Evolutionary conservation across 495 filamentous ascomycete genomes (phyloP), one percentile per base, ranked within the genome.

Genomic region (Penicillium cinerascens): DNA sequence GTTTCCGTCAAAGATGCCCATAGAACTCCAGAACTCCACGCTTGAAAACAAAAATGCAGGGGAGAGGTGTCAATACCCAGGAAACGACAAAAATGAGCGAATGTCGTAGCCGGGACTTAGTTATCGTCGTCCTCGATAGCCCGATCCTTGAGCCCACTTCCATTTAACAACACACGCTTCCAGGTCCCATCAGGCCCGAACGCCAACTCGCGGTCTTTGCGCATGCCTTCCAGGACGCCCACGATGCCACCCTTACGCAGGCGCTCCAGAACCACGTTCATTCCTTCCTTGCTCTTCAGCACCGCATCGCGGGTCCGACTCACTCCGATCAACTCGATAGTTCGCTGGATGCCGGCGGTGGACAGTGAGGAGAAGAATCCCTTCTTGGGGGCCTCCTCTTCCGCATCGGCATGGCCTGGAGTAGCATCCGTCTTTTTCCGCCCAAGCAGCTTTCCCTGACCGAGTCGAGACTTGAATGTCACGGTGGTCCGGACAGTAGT

Each of bases 201-300:
- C 8, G 65, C 58, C 15, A 64, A 68, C 51, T 84, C 82, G 16
- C 82, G 72, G 62, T 93, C 89, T 59, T 78, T 72, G 49, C 87
- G 78, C 84, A 92, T 88, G 23, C 88, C 88, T 66, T 96, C 92
- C 38, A 93, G 70, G 16, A 97, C 87, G 17, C 82, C 89, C 22
- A 92, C 87, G 36, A 97, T 82, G 10, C 95, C 88, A 11, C 91
- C 89, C 47, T 78, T 75, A 48, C 93, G 82, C 55, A 97, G 65
- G 33, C 93, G 80, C 68, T 95, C 89, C 21, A 99, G 77, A 15
- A 99, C 92, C 39, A 97, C 83, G 49, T 86, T 88, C 93, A 99
- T 97, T 16, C 95, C 93, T 64, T 97, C 85, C 59, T 91, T 89
- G 65, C 88, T 92, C 64, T 92, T 95, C 48, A 86, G 76, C 48